These are phyloP conservation scores for Salvia splendens DNA, from an alignment of 257 asterid genomes.

Conservation along the genomic window DNA sequence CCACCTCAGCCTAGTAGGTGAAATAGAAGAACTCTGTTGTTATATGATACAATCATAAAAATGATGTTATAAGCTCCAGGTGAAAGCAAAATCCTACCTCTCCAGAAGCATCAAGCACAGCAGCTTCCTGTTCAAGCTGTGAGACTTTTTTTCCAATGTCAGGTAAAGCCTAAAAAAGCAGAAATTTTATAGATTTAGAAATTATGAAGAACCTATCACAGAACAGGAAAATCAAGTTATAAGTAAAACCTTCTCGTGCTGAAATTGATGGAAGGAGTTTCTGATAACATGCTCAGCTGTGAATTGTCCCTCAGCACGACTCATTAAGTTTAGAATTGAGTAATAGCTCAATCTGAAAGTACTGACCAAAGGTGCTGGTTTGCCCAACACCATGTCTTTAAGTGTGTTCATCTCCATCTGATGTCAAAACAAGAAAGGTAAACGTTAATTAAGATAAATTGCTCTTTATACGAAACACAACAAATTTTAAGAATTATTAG, in stretches of 20 bases:
- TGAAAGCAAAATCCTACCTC: slow-evolving; percentile 54
- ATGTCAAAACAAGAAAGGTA: slow-evolving; percentile 24
- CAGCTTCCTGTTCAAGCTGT: slow-evolving; percentile 88
- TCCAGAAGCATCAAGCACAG: slow-evolving; percentile 85
- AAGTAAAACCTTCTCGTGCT: slow-evolving; percentile 83
- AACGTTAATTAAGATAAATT: not conserved
- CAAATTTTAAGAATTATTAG: not conserved
- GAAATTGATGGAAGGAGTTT: slow-evolving; percentile 94
- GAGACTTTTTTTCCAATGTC: slow-evolving; percentile 81
- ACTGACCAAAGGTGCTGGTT: slow-evolving; percentile 96
- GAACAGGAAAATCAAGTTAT: slow-evolving; percentile 17
- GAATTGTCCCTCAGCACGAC: slow-evolving; percentile 98
- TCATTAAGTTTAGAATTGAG: slow-evolving; percentile 88
- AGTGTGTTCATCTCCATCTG: slow-evolving; percentile 97
- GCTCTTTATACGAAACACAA: not conserved
- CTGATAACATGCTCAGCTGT: slow-evolving; percentile 96
- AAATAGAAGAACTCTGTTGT: slow-evolving; percentile 30
- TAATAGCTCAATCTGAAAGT: slow-evolving; percentile 97
- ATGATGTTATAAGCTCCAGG: slow-evolving; percentile 25
- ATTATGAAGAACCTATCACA: slow-evolving; percentile 17
- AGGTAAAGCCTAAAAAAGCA: slow-evolving; percentile 73
- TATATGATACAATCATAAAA: slow-evolving; percentile 9
- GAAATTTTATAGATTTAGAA: slow-evolving; percentile 34
- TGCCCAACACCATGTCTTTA: slow-evolving; percentile 95
- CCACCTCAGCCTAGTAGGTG: slow-evolving; percentile 69